Percentiles rank a stretch among this genome's conserved stretches.
Evolutionary conservation across 2,329 filamentous ascomycete genomes (phyloP).

Genomic region (Fusarium irregulare): DNA sequence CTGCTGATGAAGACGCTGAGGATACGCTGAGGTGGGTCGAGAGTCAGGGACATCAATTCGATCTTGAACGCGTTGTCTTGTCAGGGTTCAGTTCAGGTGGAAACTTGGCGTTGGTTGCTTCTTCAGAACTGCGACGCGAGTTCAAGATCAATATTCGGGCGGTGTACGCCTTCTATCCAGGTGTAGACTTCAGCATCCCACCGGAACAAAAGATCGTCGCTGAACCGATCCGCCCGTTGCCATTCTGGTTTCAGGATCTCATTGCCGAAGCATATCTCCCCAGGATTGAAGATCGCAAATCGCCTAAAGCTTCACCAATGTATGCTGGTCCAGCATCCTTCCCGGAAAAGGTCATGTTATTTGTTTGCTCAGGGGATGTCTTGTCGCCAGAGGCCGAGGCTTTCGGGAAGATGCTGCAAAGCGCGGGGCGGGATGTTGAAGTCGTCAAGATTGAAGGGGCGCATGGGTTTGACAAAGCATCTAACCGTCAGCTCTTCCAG

Average conservation of each 20-base stretch:
- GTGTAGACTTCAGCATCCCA: slow-evolving; percentile 47
- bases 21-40: slow-evolving; percentile 51
- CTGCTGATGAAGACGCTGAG: slow-evolving; percentile 47
- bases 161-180: slow-evolving; percentile 60
- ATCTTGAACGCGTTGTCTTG: slow-evolving; percentile 53
- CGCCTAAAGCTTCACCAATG: slow-evolving; percentile 51
- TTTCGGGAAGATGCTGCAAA: slow-evolving; percentile 44
- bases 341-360: slow-evolving; percentile 39
- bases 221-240: slow-evolving; percentile 31
- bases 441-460: slow-evolving; percentile 24
- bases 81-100: slow-evolving; percentile 61
- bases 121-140: slow-evolving; percentile 43
- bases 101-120: slow-evolving; percentile 54
- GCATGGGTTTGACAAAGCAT: slow-evolving; percentile 43
- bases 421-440: slow-evolving; percentile 16
- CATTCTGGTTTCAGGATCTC: slow-evolving; percentile 25
- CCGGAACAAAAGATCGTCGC: slow-evolving; percentile 48
- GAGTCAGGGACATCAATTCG: slow-evolving; percentile 45
- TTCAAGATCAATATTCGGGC: slow-evolving; percentile 58
- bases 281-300: slow-evolving; percentile 40
- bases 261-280: slow-evolving; percentile 52
- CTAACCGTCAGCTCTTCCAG: slow-evolving; percentile 1
- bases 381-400: slow-evolving; percentile 51
- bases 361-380: slow-evolving; percentile 52
- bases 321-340: slow-evolving; percentile 40